Evolutionary conservation across 768 basidiomycete genomes (phyloP).

Genomic region (Xerocomellus amylosporus): DNA sequence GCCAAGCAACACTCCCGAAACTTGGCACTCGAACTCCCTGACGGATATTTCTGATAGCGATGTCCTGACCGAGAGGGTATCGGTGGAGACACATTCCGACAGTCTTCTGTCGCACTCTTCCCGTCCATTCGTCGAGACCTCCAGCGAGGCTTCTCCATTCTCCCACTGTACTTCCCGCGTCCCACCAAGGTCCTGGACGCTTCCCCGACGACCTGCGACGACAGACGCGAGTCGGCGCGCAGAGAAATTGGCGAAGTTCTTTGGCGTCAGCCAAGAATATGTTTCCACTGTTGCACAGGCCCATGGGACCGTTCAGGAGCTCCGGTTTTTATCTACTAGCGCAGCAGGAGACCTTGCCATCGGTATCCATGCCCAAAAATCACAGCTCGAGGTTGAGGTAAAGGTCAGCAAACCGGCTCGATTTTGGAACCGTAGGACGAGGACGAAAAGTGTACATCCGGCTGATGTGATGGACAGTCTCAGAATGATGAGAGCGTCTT

Average conservation of each 20-base stretch:
- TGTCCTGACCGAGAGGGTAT: background rate
- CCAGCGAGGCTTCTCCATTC: background rate
- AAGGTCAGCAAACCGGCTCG: conserved; percentile 36
- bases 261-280: conserved; percentile 13
- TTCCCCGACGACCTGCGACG: background rate
- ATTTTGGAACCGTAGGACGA: conserved; percentile 39
- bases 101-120: background rate
- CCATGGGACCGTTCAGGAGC: background rate
- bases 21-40: background rate
- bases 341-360: conserved; percentile 5
- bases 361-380: background rate
- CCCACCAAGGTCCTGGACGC: background rate
- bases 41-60: background rate
- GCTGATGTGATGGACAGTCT: conserved; percentile 44
- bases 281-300: background rate
- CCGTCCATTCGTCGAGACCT: background rate
- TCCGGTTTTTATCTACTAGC: background rate
- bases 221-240: conserved; percentile 6
- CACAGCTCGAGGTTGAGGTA: conserved; percentile 36
- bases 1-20: background rate
- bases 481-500: conserved; percentile 39
- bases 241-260: conserved; percentile 17
- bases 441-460: conserved; percentile 37
- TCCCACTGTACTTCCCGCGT: background rate
- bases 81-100: background rate